Percentiles rank a stretch among this genome's conserved stretches.
Evolutionary conservation across 768 basidiomycete genomes (phyloP).

Genomic region (Chalciporus sphaerocephalus): DNA sequence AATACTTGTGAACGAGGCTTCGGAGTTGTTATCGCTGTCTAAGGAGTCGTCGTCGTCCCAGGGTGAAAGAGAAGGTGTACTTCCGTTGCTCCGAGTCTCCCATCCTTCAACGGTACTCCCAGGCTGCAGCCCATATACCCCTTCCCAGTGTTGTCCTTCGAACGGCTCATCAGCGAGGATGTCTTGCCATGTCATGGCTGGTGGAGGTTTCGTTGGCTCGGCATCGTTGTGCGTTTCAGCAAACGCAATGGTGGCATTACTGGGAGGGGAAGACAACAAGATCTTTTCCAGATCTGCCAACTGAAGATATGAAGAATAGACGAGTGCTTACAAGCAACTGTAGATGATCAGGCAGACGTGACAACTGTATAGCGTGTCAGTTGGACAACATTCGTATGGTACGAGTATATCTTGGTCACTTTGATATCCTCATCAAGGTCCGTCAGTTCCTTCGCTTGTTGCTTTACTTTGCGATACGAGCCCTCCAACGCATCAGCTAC

Average conservation of each 20-base stretch:
- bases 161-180: conserved; percentile 81
- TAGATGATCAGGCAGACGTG: conserved; percentile 65
- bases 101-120: conserved; percentile 43
- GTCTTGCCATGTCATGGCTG: conserved; percentile 65
- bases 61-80: conserved; percentile 65
- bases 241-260: conserved; percentile 42
- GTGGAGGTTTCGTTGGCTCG: conserved; percentile 22
- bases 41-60: conserved; percentile 49
- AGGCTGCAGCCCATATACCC: conserved; percentile 54
- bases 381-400: neutral
- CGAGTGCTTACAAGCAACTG: conserved; percentile 57
- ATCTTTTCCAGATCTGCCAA: conserved; percentile 39
- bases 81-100: conserved; percentile 49
- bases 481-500: conserved; percentile 57
- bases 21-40: conserved; percentile 17
- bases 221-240: conserved; percentile 53
- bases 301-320: neutral
- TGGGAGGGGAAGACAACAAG: conserved; percentile 52
- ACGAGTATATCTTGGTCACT: conserved; percentile 30
- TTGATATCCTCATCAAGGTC: conserved; percentile 68
- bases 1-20: conserved; percentile 12
- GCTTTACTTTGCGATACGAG: conserved; percentile 50
- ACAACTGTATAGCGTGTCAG: conserved; percentile 35
- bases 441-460: conserved; percentile 42
- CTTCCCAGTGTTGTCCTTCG: conserved; percentile 84